Percentiles rank a stretch among this genome's conserved stretches.
phyloP scores from a whole-genome alignment of 2,329 filamentous ascomycete species.

The Karstenula rhodostoma region DNA sequence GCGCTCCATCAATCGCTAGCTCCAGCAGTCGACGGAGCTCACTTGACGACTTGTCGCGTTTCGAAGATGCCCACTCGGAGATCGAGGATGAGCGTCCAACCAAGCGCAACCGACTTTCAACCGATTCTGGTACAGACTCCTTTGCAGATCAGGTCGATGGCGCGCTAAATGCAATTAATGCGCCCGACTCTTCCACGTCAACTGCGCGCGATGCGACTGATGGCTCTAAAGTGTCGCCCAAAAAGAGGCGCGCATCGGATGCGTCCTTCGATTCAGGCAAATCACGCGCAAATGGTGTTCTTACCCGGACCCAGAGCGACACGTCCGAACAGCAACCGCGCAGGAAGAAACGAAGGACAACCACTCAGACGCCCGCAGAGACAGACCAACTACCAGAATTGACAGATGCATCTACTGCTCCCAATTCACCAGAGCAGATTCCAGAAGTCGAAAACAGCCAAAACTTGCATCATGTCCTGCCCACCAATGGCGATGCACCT shows the following conservation, averaged over 20 bases:
- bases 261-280: constrained; percentile 43
- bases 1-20: constrained; percentile 44
- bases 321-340: constrained; percentile 46
- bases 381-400: constrained; percentile 46
- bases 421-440: constrained; percentile 47
- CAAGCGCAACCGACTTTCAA: constrained; percentile 49
- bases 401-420: constrained; percentile 46
- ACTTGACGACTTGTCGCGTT: constrained; percentile 43
- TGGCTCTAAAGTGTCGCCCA: constrained; percentile 34
- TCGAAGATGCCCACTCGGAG: constrained; percentile 37
- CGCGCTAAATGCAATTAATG: constrained; percentile 39
- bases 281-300: constrained; percentile 40
- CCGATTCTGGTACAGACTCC: constrained; percentile 47
- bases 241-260: constrained; percentile 45
- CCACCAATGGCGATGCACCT: constrained; percentile 46
- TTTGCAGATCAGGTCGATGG: constrained; percentile 38
- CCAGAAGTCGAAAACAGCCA: constrained; percentile 43
- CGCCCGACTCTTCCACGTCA: constrained; percentile 31
- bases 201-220: constrained; percentile 29
- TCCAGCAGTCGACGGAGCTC: constrained; percentile 52
- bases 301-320: constrained; percentile 46
- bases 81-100: constrained; percentile 47
- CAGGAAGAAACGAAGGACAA: constrained; percentile 45
- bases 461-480: constrained; percentile 45
- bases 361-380: constrained; percentile 37